These are phyloP conservation scores for Soucietia sequanensis DNA, from an alignment of 805 yeast genomes.

Conservation along the genomic window DNA sequence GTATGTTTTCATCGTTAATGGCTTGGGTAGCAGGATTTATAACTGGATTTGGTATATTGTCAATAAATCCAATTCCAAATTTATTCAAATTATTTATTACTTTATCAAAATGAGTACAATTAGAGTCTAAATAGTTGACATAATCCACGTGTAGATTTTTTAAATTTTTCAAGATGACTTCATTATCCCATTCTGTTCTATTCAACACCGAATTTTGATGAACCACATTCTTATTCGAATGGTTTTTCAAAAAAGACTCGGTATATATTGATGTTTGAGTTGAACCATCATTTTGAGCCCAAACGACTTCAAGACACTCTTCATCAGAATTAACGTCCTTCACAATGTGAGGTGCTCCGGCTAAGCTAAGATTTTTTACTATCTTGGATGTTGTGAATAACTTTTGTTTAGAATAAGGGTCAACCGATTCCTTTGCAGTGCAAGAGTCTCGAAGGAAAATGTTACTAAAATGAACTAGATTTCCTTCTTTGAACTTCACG, in stretches of 20 bases:
- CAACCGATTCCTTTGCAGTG: conserved; percentile 45
- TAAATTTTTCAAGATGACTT: conserved; percentile 20
- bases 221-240: conserved; percentile 26
- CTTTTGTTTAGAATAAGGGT: conserved; percentile 58
- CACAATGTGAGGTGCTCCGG: conserved; percentile 28
- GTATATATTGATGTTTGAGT: conserved; percentile 38
- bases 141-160: conserved; percentile 27
- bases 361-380: conserved; percentile 34
- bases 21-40: conserved; percentile 19
- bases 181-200: conserved; percentile 38
- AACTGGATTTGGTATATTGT: conserved; percentile 48
- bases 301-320: conserved; percentile 37
- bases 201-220: conserved; percentile 1
- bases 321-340: conserved; percentile 20
- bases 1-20: conserved; percentile 42
- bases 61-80: conserved; percentile 57
- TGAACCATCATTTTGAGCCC: conserved; percentile 27
- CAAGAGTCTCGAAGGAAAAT: conserved; percentile 69
- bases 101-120: conserved; percentile 29
- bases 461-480: conserved; percentile 42
- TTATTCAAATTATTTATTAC: conserved; percentile 48
- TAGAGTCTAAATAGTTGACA: conserved; percentile 35
- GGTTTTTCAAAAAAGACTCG: conserved; percentile 44
- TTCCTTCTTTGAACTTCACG: conserved; percentile 16
- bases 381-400: conserved; percentile 58